Conservation (phyloP, 2,329 filamentous ascomycete genomes). For the Nannizzia gypsea region DNA sequence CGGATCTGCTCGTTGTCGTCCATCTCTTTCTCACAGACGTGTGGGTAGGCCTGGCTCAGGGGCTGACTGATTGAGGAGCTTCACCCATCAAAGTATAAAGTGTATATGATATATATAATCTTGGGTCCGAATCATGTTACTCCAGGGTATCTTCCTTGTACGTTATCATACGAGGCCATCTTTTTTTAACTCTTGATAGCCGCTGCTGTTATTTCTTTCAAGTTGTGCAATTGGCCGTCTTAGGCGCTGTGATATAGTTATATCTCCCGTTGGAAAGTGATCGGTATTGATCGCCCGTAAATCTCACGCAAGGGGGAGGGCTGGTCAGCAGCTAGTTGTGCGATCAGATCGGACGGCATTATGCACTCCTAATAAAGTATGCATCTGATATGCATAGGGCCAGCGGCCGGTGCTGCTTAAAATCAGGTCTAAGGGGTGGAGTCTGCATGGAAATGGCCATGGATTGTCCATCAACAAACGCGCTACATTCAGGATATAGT, state of each 20-base stretch:
- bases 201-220: neutral
- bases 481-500: neutral
- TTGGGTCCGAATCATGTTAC: neutral
- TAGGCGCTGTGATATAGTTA: neutral
- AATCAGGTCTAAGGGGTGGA: neutral
- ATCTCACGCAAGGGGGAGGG: neutral
- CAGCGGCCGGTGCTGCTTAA: neutral
- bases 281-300: neutral
- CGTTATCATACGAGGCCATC: neutral
- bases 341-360: neutral
- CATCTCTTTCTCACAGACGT: too few relatives aligned
- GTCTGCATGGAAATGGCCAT: neutral
- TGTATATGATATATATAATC: neutral
- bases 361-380: neutral
- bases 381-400: neutral
- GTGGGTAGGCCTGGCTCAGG: neutral
- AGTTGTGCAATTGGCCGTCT: neutral
- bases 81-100: neutral
- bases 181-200: neutral
- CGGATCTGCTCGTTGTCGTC: too few relatives aligned
- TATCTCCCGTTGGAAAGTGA: neutral
- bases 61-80: neutral
- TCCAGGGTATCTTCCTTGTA: neutral
- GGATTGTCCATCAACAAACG: neutral
- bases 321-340: neutral